These are phyloP conservation scores for Alternaria atra DNA, from an alignment of 2,329 filamentous ascomycete genomes.

Conservation along the genomic window DNA sequence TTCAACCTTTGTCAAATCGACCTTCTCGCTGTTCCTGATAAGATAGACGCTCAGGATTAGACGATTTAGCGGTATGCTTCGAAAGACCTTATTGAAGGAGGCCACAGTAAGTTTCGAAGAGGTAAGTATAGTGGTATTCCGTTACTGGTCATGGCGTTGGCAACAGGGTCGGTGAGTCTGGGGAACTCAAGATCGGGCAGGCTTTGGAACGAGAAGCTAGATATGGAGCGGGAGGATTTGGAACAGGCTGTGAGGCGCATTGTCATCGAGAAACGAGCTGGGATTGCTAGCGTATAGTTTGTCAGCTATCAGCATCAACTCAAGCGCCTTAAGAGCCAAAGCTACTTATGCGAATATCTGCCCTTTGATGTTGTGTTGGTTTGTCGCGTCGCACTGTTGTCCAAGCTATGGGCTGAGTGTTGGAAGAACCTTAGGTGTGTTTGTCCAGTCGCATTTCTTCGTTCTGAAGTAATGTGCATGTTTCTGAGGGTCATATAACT, in stretches of 20 bases:
- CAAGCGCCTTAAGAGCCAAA: too few species aligned
- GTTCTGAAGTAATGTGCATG: too few species aligned
- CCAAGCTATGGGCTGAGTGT: too few species aligned
- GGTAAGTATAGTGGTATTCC: neutral
- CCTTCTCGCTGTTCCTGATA: neutral
- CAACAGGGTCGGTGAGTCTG: neutral
- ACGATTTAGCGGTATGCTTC: neutral
- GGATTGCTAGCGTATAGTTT: neutral
- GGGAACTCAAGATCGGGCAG: neutral
- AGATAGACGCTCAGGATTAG: neutral
- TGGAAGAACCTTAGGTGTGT: too few species aligned
- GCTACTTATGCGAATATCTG: too few species aligned
- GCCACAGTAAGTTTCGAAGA: neutral
- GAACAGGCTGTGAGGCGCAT: neutral
- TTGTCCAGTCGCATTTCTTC: too few species aligned
- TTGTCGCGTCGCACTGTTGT: too few species aligned
- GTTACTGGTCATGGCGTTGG: neutral
- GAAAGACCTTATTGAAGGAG: neutral
- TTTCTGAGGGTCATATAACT: too few species aligned
- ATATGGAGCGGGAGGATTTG: neutral
- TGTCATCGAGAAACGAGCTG: neutral
- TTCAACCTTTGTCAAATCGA: neutral
- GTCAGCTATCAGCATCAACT: neutral
- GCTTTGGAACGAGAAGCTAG: neutral
- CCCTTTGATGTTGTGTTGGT: too few species aligned